Conservation (phyloP, 345 rosid genomes). For the Kandelia obovata region DNA sequence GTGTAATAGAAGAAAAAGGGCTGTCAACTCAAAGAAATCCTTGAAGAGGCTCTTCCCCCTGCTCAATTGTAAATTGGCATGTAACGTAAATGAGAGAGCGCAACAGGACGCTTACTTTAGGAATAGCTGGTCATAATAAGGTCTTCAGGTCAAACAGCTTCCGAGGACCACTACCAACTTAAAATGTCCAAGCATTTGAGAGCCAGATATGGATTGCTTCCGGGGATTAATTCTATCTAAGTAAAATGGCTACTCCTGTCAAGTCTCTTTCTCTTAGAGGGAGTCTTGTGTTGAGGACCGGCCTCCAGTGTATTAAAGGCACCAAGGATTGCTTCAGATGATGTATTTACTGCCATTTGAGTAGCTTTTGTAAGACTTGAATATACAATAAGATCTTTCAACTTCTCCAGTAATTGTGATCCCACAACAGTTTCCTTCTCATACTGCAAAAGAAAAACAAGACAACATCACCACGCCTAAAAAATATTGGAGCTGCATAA, state of each 20-base stretch:
- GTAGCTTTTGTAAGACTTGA: background rate
- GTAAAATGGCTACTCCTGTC: background rate
- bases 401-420: slow-evolving; percentile 13
- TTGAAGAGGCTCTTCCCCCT: too few relatives aligned
- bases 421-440: slow-evolving; percentile 10
- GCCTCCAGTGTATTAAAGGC: background rate
- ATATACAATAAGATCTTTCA: slow-evolving; percentile 6
- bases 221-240: background rate
- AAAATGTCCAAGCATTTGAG: background rate
- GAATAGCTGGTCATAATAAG: too few relatives aligned
- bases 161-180: too few relatives aligned
- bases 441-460: background rate
- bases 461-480: background rate
- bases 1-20: too few relatives aligned
- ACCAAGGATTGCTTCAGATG: background rate
- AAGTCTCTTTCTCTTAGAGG: slow-evolving; percentile 11
- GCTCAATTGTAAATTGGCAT: too few relatives aligned
- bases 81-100: too few relatives aligned
- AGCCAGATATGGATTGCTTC: background rate
- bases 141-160: too few relatives aligned
- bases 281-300: background rate
- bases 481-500: too few relatives aligned
- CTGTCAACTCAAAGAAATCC: too few relatives aligned
- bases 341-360: background rate
- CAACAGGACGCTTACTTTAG: too few relatives aligned